phyloP scores from a whole-genome alignment of 2,329 filamentous ascomycete species.

The Alternaria gaisen region DNA sequence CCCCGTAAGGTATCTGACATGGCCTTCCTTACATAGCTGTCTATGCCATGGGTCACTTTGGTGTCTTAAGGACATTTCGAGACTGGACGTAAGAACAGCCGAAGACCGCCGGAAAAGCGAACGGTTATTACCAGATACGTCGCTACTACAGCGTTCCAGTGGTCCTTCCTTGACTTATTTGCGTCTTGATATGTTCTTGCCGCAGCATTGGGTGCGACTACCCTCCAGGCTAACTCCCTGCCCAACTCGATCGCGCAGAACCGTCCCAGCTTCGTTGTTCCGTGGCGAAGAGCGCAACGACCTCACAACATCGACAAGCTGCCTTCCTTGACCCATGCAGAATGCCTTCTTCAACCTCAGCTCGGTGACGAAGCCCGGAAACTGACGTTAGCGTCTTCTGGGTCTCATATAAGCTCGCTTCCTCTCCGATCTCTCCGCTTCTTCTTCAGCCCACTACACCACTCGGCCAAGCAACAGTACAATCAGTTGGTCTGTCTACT shows the following conservation, averaged over 20 bases:
- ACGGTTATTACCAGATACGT: not conserved
- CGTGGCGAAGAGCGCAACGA: not conserved
- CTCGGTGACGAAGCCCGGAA: not conserved
- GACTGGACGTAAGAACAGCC: not conserved
- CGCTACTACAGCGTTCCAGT: not conserved
- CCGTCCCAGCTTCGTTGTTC: not conserved
- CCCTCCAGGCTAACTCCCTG: not conserved
- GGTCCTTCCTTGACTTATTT: not conserved
- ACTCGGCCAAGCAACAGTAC: conserved; percentile 3
- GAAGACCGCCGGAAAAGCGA: not conserved
- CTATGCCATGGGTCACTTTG: not conserved
- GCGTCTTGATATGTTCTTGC: not conserved
- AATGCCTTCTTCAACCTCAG: not conserved
- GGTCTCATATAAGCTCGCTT: conserved; percentile 12
- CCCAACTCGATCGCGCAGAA: not conserved
- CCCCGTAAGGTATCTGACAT: too few relatives aligned
- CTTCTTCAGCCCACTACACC: conserved; percentile 12
- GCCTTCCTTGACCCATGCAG: not conserved
- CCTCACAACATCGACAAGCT: not conserved
- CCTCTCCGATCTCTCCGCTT: conserved; percentile 16
- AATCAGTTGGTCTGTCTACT: not conserved
- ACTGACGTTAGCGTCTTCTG: not conserved
- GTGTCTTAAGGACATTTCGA: not conserved
- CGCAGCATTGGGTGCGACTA: not conserved
- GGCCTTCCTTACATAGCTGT: not conserved